These are phyloP conservation scores for Curvularia hawaiiensis DNA, from an alignment of 2,329 filamentous ascomycete species.

Conservation along the genomic window DNA sequence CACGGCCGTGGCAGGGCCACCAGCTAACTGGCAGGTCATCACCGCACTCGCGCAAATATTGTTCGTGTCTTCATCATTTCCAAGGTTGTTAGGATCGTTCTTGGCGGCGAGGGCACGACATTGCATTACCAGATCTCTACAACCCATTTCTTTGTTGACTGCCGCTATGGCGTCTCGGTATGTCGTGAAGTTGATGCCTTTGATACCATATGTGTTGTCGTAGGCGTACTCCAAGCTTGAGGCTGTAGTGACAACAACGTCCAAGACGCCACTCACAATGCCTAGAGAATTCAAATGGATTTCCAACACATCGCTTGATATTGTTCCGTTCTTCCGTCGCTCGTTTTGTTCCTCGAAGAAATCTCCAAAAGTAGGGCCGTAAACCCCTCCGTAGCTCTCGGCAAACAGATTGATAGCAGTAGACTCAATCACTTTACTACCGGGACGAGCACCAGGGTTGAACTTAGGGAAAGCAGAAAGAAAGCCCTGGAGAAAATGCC, in stretches of 20 bases:
- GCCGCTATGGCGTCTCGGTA: constrained; percentile 54
- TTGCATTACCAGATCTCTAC: constrained; percentile 50
- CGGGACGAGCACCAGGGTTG: constrained; percentile 53
- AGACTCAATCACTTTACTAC: constrained; percentile 45
- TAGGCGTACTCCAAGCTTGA: constrained; percentile 63
- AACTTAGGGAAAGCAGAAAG: constrained; percentile 64
- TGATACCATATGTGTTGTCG: constrained; percentile 70
- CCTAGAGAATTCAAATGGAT: constrained; percentile 68
- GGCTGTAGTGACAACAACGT: constrained; percentile 65
- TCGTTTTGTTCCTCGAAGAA: constrained; percentile 67
- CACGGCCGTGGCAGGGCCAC: constrained; percentile 21
- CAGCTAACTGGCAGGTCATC: constrained; percentile 32
- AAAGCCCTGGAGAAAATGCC: constrained; percentile 70
- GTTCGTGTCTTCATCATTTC: constrained; percentile 41
- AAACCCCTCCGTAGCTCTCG: constrained; percentile 73
- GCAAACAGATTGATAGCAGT: constrained; percentile 69
- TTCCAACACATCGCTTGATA: constrained; percentile 59
- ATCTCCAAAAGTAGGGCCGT: constrained; percentile 67
- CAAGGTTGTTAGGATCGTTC: constrained; percentile 44
- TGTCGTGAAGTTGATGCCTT: constrained; percentile 60
- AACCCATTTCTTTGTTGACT: constrained; percentile 58
- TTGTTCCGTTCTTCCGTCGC: constrained; percentile 56
- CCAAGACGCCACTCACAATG: constrained; percentile 74
- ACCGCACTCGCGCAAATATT: constrained; percentile 1
- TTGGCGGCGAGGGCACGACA: constrained; percentile 41